Evolutionary conservation across 345 rosid species (phyloP).

Genomic region (Rhodomyrtus tomentosa): DNA sequence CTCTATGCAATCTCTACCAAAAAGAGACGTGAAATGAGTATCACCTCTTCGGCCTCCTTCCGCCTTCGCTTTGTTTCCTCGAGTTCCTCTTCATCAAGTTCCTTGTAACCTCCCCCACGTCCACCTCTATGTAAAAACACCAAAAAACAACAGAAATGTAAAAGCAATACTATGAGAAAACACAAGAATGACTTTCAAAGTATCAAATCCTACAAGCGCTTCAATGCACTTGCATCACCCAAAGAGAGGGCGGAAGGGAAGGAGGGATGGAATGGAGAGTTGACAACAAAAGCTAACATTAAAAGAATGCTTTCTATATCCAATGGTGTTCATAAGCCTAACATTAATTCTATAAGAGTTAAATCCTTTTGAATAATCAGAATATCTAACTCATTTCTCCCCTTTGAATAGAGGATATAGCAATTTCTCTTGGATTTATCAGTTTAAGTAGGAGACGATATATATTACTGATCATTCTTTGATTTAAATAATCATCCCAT

Average conservation of each 20-base stretch:
- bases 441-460: no score
- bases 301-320: no score
- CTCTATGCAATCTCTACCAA: background rate
- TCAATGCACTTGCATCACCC: background rate
- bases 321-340: no score
- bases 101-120: slow-evolving; percentile 97
- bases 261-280: background rate
- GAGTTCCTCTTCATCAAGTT: slow-evolving; percentile 94
- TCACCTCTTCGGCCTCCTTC: slow-evolving; percentile 89
- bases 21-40: slow-evolving; percentile 1
- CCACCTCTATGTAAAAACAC: slow-evolving; percentile 60
- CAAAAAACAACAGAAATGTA: background rate
- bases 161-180: background rate
- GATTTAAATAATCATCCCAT: no score
- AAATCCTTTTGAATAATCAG: no score
- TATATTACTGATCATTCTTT: no score
- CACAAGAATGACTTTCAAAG: background rate
- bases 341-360: no score
- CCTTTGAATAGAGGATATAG: no score
- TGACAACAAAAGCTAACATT: background rate
- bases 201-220: background rate
- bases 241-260: background rate
- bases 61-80: slow-evolving; percentile 94
- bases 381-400: no score
- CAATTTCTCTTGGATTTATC: no score